Evolutionary conservation across 441 rosid species (phyloP).

Genomic region (Erodium chrysanthum): DNA sequence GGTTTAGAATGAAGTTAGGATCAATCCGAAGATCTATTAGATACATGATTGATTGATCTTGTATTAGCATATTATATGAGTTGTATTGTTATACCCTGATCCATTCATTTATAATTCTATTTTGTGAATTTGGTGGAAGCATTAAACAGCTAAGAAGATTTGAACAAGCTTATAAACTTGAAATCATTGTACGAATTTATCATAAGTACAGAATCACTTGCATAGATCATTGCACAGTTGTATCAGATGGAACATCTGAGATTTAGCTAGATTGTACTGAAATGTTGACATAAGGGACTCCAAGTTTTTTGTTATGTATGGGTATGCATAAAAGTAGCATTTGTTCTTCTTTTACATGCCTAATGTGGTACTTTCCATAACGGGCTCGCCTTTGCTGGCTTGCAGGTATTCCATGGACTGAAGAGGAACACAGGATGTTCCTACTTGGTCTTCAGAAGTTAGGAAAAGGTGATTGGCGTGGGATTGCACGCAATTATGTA

Average conservation of each 20-base stretch:
- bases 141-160: not conserved
- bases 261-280: too few relatives aligned
- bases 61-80: too few relatives aligned
- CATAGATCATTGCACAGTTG: too few relatives aligned
- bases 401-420: conserved; percentile 64
- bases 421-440: conserved; percentile 68
- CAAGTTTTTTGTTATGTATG: too few relatives aligned
- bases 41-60: not conserved
- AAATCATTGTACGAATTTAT: not conserved
- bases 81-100: too few relatives aligned
- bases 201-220: too few relatives aligned
- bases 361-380: not conserved
- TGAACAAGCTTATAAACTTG: not conserved
- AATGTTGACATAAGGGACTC: too few relatives aligned
- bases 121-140: not conserved
- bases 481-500: conserved; percentile 58
- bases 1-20: not conserved
- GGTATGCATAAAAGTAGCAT: not conserved
- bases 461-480: conserved; percentile 75
- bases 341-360: not conserved
- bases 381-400: conserved; percentile 4
- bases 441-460: conserved; percentile 59
- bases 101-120: not conserved
- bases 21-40: not conserved
- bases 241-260: too few relatives aligned